Evolutionary conservation across 768 basidiomycete genomes (phyloP).

Genomic region (Kwoniella dendrophila): DNA sequence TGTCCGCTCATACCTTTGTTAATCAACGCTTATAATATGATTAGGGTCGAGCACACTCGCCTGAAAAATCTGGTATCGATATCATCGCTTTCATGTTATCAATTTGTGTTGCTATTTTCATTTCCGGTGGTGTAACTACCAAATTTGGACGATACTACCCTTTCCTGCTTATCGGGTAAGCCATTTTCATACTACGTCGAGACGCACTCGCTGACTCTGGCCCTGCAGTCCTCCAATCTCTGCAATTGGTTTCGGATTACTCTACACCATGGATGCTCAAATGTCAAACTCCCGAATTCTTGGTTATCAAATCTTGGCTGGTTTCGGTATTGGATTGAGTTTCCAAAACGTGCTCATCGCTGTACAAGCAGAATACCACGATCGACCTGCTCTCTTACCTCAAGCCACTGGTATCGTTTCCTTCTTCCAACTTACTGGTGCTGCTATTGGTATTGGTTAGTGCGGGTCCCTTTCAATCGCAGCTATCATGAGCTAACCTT

Average conservation of each 20-base stretch:
- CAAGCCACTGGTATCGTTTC: constrained; percentile 51
- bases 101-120: constrained; percentile 51
- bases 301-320: constrained; percentile 58
- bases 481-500: background rate
- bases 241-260: constrained; percentile 56
- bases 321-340: constrained; percentile 55
- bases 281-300: constrained; percentile 52
- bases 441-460: constrained; percentile 44
- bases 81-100: constrained; percentile 58
- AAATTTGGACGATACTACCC: constrained; percentile 55
- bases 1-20: too few relatives aligned
- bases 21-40: too few relatives aligned
- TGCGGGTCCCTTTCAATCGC: background rate
- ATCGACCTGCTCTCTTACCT: constrained; percentile 33
- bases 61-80: constrained; percentile 58
- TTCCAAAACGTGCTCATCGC: constrained; percentile 52
- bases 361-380: constrained; percentile 45
- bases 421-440: constrained; percentile 49
- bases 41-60: constrained; percentile 53
- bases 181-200: too few relatives aligned
- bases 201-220: too few relatives aligned
- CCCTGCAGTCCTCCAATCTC: constrained; percentile 52
- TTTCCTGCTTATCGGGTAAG: constrained; percentile 48
- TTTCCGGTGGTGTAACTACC: constrained; percentile 51
- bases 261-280: constrained; percentile 54